Evolutionary conservation across 148 eudicot genomes (phyloP), one percentile per base, ranked within the genome.

Genomic region (Vaccinium corymbosum): DNA sequence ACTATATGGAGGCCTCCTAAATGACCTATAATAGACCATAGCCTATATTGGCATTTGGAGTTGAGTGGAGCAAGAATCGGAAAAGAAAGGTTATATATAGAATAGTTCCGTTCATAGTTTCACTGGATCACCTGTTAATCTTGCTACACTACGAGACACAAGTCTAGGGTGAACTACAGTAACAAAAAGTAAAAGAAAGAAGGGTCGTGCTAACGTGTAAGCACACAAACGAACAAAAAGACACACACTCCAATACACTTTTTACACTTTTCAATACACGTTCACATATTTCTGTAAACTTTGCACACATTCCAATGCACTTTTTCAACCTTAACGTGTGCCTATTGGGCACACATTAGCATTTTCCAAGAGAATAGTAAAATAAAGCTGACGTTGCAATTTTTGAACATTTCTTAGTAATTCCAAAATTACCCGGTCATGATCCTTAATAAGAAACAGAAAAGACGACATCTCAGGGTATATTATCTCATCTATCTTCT

Each of bases 381-480:
- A 51, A 64, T 49, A 22, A 22, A 81, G 49, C 20, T 50, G 73
- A 70, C 15, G 51, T 53, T 5, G n/a, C 51, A 72, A 73, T 55
- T 13, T 49, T 19, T 1, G 38, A 72, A 73, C 2, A 55, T 14
- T 49, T 75, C 49, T 20, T 55, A 68, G 25, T 22, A 55, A 22
- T 52, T 66, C 62, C 19, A 56, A 42, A 80, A 81, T 88, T 91
- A 95, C 98, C 95, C 98, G 90, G 88, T 97, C 97, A n/a, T 88
- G 85, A 89, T 97, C 98, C 90, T 92, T 93, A 78, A 97, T 97
- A 82, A 95, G 98, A 94, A 91, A 90, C 83, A 97, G 88, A 86
- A 97, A 97, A 48, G 96, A 95, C 68, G 99, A 95, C 78, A 97
- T 94, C 87, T 97, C 98, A 78, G 96, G 94, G 88, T 90, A 91